phyloP scores from a whole-genome alignment of 2,329 filamentous ascomycete genomes.

The Epichloe sibirici region DNA sequence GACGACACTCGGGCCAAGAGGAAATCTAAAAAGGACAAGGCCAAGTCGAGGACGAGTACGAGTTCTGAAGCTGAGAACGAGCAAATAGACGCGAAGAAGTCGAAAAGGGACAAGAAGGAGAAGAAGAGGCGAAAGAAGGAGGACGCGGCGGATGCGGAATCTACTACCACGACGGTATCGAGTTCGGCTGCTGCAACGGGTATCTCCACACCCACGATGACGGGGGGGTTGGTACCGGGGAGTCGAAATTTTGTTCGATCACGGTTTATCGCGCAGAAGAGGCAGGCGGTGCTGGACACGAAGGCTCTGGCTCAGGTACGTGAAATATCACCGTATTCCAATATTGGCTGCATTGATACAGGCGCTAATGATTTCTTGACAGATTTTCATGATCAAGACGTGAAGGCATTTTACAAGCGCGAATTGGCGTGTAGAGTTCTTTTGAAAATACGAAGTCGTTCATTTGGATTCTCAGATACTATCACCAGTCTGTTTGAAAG shows the following conservation, averaged over 20 bases:
- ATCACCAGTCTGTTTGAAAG: too few relatives aligned
- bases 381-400: constrained; percentile 60
- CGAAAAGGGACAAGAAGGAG: constrained; percentile 28
- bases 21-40: constrained; percentile 17
- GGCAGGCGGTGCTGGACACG: constrained; percentile 66
- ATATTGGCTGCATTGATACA: neutral
- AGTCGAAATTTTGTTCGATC: constrained; percentile 64
- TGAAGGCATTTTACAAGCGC: constrained; percentile 6
- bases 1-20: constrained; percentile 30
- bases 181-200: constrained; percentile 21
- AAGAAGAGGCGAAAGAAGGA: constrained; percentile 38
- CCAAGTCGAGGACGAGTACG: constrained; percentile 11
- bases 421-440: neutral
- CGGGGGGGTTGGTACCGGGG: constrained; percentile 33
- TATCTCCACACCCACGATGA: constrained; percentile 25
- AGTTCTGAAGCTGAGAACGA: constrained; percentile 11
- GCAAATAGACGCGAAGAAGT: constrained; percentile 19
- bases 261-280: constrained; percentile 81
- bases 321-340: neutral
- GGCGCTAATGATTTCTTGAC: neutral
- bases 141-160: constrained; percentile 19
- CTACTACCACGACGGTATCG: constrained; percentile 12
- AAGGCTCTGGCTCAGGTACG: constrained; percentile 76
- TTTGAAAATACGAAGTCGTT: neutral
- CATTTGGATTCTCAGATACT: too few relatives aligned